Base-by-base conservation (phyloP, 371 early-diverging fungal species). In the Actinomucor elegans region DNA sequence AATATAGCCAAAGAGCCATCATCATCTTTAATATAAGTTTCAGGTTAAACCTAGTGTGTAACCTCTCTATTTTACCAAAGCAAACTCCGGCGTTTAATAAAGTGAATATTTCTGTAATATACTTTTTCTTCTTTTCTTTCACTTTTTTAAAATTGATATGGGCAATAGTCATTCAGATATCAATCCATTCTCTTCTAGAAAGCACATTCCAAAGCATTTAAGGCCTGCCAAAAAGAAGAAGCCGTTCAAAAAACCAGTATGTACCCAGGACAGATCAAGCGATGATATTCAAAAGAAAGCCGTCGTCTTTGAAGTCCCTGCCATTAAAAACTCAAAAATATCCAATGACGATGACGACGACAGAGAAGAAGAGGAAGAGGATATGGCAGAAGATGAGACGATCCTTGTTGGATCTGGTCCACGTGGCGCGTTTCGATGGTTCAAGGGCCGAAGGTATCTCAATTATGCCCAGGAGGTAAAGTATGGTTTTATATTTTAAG, bases 371-470 rank as follows among this genome's bases (percentile, higher is more conserved):
- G 57, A 57, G 15, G 29, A 23, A 20, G 23, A 24, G 1, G 17
- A 36, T 15, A 21, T 42, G 14, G 48, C 35, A 43, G 42, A 31
- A 3, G 45, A 46, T 55, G 32, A 46, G 9, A 14, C 35, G 3
- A 15, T 48, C n/a, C 20, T 59, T 9, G 38, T 52, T 36, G 59
- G 63, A 29, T 35, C 63, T 28, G 59, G 63, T 21, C 59, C 63
- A 27, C 43, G 48, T 23, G 57, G 59, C 26, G 66, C 69, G 3
- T 69, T 65, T 62, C 44, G 43, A 29, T 69, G 69, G 69, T 62
- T 61, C 15, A 51, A 65, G 28, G 55, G 55, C 46, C 33, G 55
- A 41, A 37, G 55, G 23, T 55, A 48, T 29, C 15, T 55, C 18
- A 55, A 48, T 26, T 27, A 49, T 56, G 44, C 42, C 11, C 11